Evolutionary conservation across 148 eudicot species (phyloP).

Genomic region (Rhododendron kiyosumense): DNA sequence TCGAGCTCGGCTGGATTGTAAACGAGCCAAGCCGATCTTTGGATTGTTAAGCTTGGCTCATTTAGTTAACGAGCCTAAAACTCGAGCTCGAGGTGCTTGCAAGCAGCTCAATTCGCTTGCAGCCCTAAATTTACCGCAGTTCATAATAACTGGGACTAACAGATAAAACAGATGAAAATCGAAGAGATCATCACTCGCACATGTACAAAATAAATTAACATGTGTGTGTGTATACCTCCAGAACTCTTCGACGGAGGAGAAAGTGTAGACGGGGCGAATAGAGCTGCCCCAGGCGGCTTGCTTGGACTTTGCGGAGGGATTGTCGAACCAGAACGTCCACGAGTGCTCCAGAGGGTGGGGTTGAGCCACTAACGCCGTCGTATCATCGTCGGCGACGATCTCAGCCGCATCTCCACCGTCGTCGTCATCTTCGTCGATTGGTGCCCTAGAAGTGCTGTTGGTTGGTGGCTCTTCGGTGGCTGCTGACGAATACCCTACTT

Average conservation of each 20-base stretch:
- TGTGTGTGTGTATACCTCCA: constrained; percentile 51
- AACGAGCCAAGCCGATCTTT: no score
- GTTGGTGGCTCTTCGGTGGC: constrained; percentile 17
- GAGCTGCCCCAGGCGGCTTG: constrained; percentile 72
- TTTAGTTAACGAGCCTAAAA: no score
- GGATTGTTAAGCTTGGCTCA: no score
- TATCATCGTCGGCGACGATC: constrained; percentile 18
- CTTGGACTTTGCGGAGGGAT: constrained; percentile 50
- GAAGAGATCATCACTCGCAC: neutral
- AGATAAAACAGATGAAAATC: neutral
- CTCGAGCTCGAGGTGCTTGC: no score
- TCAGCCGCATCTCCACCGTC: constrained; percentile 24
- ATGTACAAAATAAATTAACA: neutral
- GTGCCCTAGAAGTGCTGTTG: neutral
- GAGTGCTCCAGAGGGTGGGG: constrained; percentile 62
- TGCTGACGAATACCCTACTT: constrained; percentile 23
- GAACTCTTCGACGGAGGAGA: constrained; percentile 81
- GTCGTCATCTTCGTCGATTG: constrained; percentile 4
- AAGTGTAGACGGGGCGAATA: constrained; percentile 71
- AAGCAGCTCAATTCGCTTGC: no score
- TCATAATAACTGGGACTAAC: no score
- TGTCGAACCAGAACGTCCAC: constrained; percentile 97
- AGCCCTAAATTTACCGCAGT: no score
- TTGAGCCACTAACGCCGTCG: constrained; percentile 6
- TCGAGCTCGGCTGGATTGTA: no score